phyloP scores from a whole-genome alignment of 129 eudicot species.

The Glebionis coronaria region DNA sequence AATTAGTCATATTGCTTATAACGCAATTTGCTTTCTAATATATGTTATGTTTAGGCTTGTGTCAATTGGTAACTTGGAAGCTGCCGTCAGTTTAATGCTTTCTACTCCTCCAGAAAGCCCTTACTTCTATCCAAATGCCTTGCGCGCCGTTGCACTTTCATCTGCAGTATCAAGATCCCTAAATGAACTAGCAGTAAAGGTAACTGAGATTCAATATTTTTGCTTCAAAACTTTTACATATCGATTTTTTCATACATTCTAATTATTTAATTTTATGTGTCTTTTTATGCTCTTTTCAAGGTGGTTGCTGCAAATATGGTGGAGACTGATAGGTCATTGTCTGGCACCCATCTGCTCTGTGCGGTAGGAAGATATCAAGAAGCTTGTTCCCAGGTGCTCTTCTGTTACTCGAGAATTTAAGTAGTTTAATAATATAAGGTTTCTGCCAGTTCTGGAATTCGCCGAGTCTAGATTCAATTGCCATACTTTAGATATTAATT shows the following conservation, averaged over 20 bases:
- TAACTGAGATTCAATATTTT: slow-evolving; percentile 19
- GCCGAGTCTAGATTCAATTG: background rate
- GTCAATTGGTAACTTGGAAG: slow-evolving; percentile 92
- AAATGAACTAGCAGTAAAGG: slow-evolving; percentile 94
- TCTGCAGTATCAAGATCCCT: slow-evolving; percentile 88
- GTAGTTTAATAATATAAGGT: background rate
- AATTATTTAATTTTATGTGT: background rate
- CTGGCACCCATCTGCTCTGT: slow-evolving; percentile 94
- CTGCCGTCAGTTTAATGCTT: slow-evolving; percentile 90
- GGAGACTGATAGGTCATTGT: slow-evolving; percentile 78
- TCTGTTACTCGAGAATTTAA: slow-evolving; percentile 9
- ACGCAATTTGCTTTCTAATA: background rate
- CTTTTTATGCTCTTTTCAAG: slow-evolving; percentile 29
- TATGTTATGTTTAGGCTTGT: slow-evolving; percentile 60
- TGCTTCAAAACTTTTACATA: background rate
- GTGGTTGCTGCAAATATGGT: slow-evolving; percentile 99
- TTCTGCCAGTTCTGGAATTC: background rate
- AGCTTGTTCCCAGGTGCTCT: slow-evolving; percentile 95
- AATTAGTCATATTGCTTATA: background rate
- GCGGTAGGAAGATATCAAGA: slow-evolving; percentile 97
- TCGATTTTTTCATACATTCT: background rate
- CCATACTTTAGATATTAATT: background rate
- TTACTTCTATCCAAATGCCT: slow-evolving; percentile 81
- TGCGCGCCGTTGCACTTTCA: slow-evolving; percentile 98
- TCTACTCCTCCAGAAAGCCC: slow-evolving; percentile 96